Conservation (phyloP, 345 rosid species). For the Gossypium australe region DNA sequence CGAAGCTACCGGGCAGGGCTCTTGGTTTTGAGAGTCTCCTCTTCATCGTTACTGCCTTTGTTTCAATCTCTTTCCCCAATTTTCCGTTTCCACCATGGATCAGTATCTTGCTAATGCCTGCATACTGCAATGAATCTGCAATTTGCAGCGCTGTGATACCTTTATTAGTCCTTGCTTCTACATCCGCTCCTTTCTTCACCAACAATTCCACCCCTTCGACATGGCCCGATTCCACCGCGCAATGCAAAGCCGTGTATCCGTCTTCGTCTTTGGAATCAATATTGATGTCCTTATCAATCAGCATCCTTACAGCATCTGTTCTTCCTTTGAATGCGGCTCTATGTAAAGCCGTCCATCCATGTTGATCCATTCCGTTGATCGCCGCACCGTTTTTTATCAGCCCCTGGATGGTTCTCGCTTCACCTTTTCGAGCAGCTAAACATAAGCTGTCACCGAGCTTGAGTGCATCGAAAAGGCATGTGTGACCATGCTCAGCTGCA, state of each 20-base stretch:
- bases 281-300: slow-evolving; percentile 48
- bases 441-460: slow-evolving; percentile 48
- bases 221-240: slow-evolving; percentile 53
- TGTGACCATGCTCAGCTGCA: slow-evolving; percentile 47
- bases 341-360: slow-evolving; percentile 65
- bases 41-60: slow-evolving; percentile 12
- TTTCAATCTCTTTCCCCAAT: slow-evolving; percentile 14
- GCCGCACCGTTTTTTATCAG: slow-evolving; percentile 46
- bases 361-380: slow-evolving; percentile 44
- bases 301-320: slow-evolving; percentile 27
- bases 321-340: slow-evolving; percentile 56
- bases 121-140: slow-evolving; percentile 47
- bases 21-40: slow-evolving; percentile 30
- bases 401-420: slow-evolving; percentile 25
- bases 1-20: slow-evolving; percentile 31
- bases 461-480: slow-evolving; percentile 38
- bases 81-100: slow-evolving; percentile 26
- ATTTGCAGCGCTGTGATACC: slow-evolving; percentile 39
- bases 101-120: slow-evolving; percentile 45
- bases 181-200: slow-evolving; percentile 46
- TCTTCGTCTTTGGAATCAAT: slow-evolving; percentile 48
- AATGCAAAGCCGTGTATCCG: slow-evolving; percentile 60
- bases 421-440: slow-evolving; percentile 47
- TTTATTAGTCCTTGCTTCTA: slow-evolving; percentile 48
- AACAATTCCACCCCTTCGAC: slow-evolving; percentile 42